Evolutionary conservation across 1,284 basidiomycete species (phyloP), one percentile per base, ranked within the genome.

Genomic region (Leccinum insolens): DNA sequence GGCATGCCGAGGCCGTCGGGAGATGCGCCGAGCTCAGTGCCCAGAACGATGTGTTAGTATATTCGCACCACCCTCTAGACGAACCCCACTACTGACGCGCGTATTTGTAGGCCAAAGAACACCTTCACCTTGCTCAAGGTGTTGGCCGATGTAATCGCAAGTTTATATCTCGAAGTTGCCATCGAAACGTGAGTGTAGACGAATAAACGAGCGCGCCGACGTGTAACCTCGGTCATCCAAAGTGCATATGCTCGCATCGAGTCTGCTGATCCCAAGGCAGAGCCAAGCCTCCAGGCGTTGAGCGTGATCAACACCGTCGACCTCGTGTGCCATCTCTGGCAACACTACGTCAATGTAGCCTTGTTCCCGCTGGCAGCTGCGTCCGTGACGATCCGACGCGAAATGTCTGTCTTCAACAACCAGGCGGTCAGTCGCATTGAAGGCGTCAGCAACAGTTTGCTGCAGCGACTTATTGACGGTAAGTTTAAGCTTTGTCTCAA

Each of bases 1-100:
- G 96, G 95, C 96, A 99, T 79, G 96, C 96, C 2, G 96, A 98
- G 78, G 93, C 95, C 3, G 89, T 97, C 41, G 96, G 96, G 4
- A 84, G 96, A 70, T 95, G 95, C 71, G 93, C 96, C 8, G 96
- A 98, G 79, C 82, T 99, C 34, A 95, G 90, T 73, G 80, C 89
- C 4, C 75, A 87, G 3, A 88, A 86, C 61, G 96, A 99, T 73
- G 89, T 96, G 94, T 97, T 75, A 80, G 93, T 83, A 1, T 62
- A 14, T 67, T 55, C 25, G 20, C 57, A 63, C 20, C 31, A 44
- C 17, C n/a, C 22, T 31, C 39, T 57, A 62, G 63, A 44, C 14
- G 52, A 44, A 31, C 12, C 20, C 3, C 55, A 59, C 41, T 25
- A 9, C 67, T 68, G 67, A 70, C 60, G 28, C 25, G 39, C 59